Base-by-base conservation (phyloP, 2,329 filamentous ascomycete species). In the Pseudogymnoascus sp. region DNA sequence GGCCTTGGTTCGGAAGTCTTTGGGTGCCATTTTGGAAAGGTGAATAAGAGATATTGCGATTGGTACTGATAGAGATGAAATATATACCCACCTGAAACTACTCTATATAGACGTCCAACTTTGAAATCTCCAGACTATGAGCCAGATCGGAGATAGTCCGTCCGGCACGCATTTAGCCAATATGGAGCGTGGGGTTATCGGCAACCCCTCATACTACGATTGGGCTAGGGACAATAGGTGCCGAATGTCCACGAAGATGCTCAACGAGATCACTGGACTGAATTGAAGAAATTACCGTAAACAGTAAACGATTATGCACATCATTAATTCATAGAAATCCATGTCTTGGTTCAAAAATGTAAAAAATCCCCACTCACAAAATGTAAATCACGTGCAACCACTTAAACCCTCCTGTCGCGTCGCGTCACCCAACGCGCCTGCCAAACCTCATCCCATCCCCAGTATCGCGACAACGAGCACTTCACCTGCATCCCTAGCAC, bases 1-100 rank as follows among this genome's bases (percentile, higher is more conserved):
- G 29, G 67, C 64, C 38, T 33, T 55, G n/a, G n/a, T n/a, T 12
- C 49, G 26, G 49, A 33, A 55, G n/a, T 55, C 49, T 55, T 19
- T 6, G 5, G 49, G 33, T 31, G 49, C 10, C 49, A 55, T 55
- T 33, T 55, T 33, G 26, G 26, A 21, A 2, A 55, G 45, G n/a
- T 33, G 49, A 33, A 55, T 33, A 10, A 3, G 8, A 55, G 49
- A 12, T 31, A 19, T 19, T 33, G 49, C 43, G 43, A 49, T 49
- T 49, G 4, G 8, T 29, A 49, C 29, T 55, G 19, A 33, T 12
- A 10, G 26, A 12, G n/a, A 10, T 55, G 2, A 33, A 19, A 55
- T 55, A 55, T 55, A 55, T 55, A 2, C 16, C 49, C 49, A 55
- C 49, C 6, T 55, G 26, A 55, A 55, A 55, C 49, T 55, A 55